A percentile compares a stretch with the other conserved stretches of the same genome.
phyloP scores from a whole-genome alignment of 1,284 basidiomycete species.

The Golubevia pallescens region DNA sequence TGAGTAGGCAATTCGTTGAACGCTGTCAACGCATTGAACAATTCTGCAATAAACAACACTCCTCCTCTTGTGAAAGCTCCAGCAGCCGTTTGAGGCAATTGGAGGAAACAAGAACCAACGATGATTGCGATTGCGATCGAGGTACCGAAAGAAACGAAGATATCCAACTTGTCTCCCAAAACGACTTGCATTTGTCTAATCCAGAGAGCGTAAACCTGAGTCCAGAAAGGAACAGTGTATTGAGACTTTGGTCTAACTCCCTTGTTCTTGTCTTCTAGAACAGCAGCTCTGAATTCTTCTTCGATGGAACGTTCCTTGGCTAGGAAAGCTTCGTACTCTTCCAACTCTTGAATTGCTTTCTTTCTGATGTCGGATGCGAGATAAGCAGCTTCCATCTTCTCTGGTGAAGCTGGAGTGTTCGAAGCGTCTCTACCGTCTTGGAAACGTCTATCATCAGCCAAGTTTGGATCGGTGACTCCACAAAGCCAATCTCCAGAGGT shows the following conservation, averaged over 20 bases:
- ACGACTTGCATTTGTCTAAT: slow-evolving; percentile 46
- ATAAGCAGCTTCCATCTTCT: no score
- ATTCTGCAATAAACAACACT: slow-evolving; percentile 33
- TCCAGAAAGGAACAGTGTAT: slow-evolving; percentile 38
- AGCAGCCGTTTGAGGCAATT: slow-evolving; percentile 26
- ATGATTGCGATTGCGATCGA: slow-evolving; percentile 39
- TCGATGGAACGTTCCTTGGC: slow-evolving; percentile 67
- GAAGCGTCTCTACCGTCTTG: no score
- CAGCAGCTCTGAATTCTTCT: slow-evolving; percentile 72
- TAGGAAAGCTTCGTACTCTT: slow-evolving; percentile 73
- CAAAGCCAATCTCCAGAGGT: slow-evolving; percentile 66
- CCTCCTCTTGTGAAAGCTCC: slow-evolving; percentile 47
- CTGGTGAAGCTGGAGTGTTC: no score
- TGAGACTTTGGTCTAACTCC: slow-evolving; percentile 68
- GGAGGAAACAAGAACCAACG: slow-evolving; percentile 39
- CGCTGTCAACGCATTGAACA: slow-evolving; percentile 40
- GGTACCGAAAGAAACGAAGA: slow-evolving; percentile 48
- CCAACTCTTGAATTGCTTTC: no score
- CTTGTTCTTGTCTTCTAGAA: slow-evolving; percentile 78
- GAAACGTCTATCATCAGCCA: slow-evolving; percentile 13
- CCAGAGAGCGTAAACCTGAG: slow-evolving; percentile 40
- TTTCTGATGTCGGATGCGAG: no score
- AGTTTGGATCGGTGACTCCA: slow-evolving; percentile 7
- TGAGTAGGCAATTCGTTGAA: slow-evolving; percentile 43
- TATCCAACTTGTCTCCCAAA: slow-evolving; percentile 45